Percentiles rank a stretch among this genome's conserved stretches.
These are phyloP conservation scores for Pyrus communis DNA, from an alignment of 306 rosid genomes.

Conservation along the genomic window DNA sequence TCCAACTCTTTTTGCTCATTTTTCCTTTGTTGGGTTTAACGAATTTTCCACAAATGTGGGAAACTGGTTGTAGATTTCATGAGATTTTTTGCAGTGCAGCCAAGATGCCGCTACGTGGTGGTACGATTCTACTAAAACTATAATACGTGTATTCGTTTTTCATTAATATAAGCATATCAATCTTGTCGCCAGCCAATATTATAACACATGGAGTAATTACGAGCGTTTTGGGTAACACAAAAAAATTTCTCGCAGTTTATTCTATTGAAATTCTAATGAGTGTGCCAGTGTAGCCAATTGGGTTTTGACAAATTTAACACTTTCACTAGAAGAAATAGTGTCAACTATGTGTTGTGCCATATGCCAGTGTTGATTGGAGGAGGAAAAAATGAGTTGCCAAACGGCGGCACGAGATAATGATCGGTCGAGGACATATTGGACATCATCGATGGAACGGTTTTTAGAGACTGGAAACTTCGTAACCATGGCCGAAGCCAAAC, in stretches of 20 bases:
- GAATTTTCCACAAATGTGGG: not conserved
- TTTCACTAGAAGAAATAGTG: too few species aligned
- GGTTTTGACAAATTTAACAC: too few species aligned
- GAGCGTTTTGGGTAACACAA: too few species aligned
- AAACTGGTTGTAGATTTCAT: not conserved
- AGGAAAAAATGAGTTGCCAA: slow-evolving; percentile 45
- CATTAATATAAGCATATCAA: too few species aligned
- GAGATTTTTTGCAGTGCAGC: too few species aligned
- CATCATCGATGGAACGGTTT: slow-evolving; percentile 63
- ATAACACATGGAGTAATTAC: too few species aligned
- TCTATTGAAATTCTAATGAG: not conserved
- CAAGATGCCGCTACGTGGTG: too few species aligned
- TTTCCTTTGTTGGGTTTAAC: not conserved
- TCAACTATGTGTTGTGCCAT: not conserved
- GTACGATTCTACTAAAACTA: too few species aligned
- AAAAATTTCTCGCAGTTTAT: too few species aligned
- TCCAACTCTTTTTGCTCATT: not conserved
- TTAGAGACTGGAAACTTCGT: slow-evolving; percentile 3
- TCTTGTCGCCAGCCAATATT: too few species aligned
- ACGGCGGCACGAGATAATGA: slow-evolving; percentile 29
- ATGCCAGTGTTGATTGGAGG: slow-evolving; percentile 6
- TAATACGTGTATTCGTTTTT: too few species aligned
- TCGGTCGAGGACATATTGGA: slow-evolving; percentile 67
- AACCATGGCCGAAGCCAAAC: too few species aligned
- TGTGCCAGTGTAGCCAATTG: not conserved